A percentile compares a stretch with the other conserved stretches of the same genome.
phyloP scores from a whole-genome alignment of 140 eudicot genomes.

The Anethum foeniculum region DNA sequence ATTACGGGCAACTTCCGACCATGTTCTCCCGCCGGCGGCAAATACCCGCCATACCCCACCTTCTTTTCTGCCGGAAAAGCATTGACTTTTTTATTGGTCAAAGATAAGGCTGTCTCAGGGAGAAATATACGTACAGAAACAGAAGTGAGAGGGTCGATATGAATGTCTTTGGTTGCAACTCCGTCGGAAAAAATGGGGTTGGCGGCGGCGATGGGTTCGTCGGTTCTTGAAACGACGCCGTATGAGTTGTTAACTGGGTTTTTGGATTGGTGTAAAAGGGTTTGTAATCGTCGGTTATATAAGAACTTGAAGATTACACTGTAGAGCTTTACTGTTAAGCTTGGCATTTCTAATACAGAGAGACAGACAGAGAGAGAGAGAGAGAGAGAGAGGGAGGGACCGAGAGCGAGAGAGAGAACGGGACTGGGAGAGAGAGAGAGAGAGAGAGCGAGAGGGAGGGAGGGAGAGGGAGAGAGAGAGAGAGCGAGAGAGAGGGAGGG shows the following conservation, averaged over 20 bases:
- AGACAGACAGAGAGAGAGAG: slow-evolving; percentile 9
- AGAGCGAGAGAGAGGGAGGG: slow-evolving; percentile 10
- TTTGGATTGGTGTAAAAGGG: slow-evolving; percentile 29
- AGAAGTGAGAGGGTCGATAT: slow-evolving; percentile 62
- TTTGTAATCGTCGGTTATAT: slow-evolving; percentile 56
- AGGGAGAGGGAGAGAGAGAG: slow-evolving; percentile 10
- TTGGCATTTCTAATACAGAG: slow-evolving; percentile 38
- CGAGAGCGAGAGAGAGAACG: slow-evolving; percentile 11
- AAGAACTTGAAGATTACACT: slow-evolving; percentile 66
- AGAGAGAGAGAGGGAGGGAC: background rate
- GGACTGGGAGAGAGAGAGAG: slow-evolving; percentile 8
- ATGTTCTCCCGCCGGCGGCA: slow-evolving; percentile 35
- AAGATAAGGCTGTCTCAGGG: slow-evolving; percentile 46
- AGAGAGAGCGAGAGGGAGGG: background rate
- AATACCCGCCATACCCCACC: slow-evolving; percentile 77
- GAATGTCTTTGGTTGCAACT: slow-evolving; percentile 94
- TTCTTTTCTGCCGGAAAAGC: slow-evolving; percentile 17
- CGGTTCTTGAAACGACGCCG: slow-evolving; percentile 67
- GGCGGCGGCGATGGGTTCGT: slow-evolving; percentile 53
- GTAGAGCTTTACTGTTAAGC: slow-evolving; percentile 60
- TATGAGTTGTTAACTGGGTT: slow-evolving; percentile 15
- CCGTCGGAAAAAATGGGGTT: slow-evolving; percentile 75
- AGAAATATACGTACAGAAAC: slow-evolving; percentile 71
- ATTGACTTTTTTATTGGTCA: slow-evolving; percentile 22
- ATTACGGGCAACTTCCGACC: slow-evolving; percentile 65